These are phyloP conservation scores for Abortiporus biennis DNA, from an alignment of 1,284 basidiomycete species.

Conservation along the genomic window DNA sequence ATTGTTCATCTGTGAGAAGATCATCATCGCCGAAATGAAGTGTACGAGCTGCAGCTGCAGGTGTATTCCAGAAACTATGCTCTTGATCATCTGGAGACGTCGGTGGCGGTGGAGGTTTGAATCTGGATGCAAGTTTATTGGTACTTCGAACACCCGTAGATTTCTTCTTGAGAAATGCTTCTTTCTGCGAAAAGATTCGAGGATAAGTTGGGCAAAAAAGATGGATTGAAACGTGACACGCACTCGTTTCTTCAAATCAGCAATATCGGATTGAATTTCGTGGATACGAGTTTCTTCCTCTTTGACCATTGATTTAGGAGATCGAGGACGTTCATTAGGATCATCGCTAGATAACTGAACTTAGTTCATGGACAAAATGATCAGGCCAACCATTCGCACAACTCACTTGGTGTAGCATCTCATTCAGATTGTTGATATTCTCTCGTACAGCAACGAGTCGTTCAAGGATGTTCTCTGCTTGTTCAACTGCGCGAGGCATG, in stretches of 20 bases:
- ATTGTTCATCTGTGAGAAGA: conserved; percentile 54
- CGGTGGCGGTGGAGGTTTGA: conserved; percentile 15
- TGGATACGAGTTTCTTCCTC: conserved; percentile 55
- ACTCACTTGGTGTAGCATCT: conserved; percentile 50
- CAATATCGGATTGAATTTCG: conserved; percentile 45
- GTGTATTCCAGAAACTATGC: conserved; percentile 56
- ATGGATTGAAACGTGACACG: too few species aligned
- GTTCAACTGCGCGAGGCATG: conserved; percentile 65
- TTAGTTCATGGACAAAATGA: conserved; percentile 18
- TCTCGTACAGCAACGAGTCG: conserved; percentile 44
- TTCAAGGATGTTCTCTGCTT: conserved; percentile 47
- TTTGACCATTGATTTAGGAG: conserved; percentile 37
- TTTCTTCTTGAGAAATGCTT: conserved; percentile 28
- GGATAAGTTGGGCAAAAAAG: not conserved
- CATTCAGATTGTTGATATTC: conserved; percentile 44
- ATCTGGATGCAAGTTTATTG: conserved; percentile 12
- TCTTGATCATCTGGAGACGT: conserved; percentile 32
- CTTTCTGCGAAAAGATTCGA: conserved; percentile 32
- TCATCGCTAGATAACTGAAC: conserved; percentile 27
- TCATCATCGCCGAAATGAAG: conserved; percentile 58
- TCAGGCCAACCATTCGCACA: conserved; percentile 2
- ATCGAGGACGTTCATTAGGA: conserved; percentile 28
- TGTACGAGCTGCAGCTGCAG: conserved; percentile 46
- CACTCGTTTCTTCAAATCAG: conserved; percentile 47
- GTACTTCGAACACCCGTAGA: conserved; percentile 6